Evolutionary conservation across 192 early-diverging fungal species (phyloP).

Genomic region (Backusella westeae): DNA sequence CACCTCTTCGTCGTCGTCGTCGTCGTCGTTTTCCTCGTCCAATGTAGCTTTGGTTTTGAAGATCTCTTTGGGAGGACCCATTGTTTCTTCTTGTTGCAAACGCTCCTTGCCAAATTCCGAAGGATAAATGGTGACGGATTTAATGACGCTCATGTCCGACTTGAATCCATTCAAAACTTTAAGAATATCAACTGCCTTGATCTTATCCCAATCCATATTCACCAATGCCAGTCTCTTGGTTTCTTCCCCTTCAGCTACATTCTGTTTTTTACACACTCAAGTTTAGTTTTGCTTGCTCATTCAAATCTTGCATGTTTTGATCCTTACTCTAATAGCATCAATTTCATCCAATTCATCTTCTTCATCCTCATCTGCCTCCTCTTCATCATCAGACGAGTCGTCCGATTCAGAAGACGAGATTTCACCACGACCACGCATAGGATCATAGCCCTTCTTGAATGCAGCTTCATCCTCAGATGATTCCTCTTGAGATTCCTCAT

Average conservation of each 20-base stretch:
- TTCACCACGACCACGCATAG: slow-evolving; percentile 80
- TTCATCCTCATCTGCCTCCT: slow-evolving; percentile 47
- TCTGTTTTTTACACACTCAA: slow-evolving; percentile 9
- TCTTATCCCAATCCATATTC: slow-evolving; percentile 95
- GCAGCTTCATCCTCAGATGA: not conserved
- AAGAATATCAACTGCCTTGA: slow-evolving; percentile 83
- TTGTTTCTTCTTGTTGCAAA: slow-evolving; percentile 61
- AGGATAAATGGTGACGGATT: slow-evolving; percentile 81
- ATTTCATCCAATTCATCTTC: slow-evolving; percentile 34
- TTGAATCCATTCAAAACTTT: slow-evolving; percentile 86
- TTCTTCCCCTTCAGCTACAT: slow-evolving; percentile 56
- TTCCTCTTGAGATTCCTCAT: slow-evolving; percentile 28
- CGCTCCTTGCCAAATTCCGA: slow-evolving; percentile 88
- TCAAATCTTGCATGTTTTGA: too few relatives aligned
- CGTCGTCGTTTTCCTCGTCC: slow-evolving; percentile 17
- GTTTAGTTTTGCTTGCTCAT: not conserved
- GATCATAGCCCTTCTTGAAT: slow-evolving; percentile 41
- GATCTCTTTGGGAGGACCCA: slow-evolving; percentile 78
- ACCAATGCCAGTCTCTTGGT: slow-evolving; percentile 82
- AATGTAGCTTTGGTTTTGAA: slow-evolving; percentile 40
- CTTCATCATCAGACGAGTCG: slow-evolving; percentile 37
- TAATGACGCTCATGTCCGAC: slow-evolving; percentile 65
- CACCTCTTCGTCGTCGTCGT: slow-evolving; percentile 43
- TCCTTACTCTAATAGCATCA: not conserved
- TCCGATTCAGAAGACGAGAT: slow-evolving; percentile 59